These are phyloP conservation scores for Aureobasidium sp. DNA, from an alignment of 2,329 filamentous ascomycete species.

Conservation along the genomic window DNA sequence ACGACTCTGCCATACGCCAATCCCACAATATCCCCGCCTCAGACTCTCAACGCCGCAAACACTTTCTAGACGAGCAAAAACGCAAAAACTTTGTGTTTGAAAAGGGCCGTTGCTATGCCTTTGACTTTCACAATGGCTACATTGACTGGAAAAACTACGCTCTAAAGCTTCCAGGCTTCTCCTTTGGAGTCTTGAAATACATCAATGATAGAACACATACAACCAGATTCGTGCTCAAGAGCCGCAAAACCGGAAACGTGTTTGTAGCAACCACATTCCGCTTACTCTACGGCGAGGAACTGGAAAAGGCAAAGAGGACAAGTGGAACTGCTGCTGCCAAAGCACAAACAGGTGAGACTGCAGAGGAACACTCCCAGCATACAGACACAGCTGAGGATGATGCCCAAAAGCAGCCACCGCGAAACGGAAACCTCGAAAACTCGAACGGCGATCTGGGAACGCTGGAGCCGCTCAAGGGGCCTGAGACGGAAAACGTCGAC, in stretches of 20 bases:
- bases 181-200: slow-evolving; percentile 39
- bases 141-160: slow-evolving; percentile 42
- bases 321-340: background rate
- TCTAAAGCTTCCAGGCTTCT: slow-evolving; percentile 40
- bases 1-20: slow-evolving; percentile 30
- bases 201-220: slow-evolving; percentile 41
- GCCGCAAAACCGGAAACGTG: slow-evolving; percentile 35
- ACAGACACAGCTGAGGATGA: background rate
- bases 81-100: slow-evolving; percentile 37
- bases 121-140: slow-evolving; percentile 44
- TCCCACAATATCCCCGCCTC: slow-evolving; percentile 31
- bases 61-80: slow-evolving; percentile 33
- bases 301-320: slow-evolving; percentile 26
- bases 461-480: background rate
- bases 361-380: background rate
- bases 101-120: slow-evolving; percentile 37
- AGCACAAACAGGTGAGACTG: background rate
- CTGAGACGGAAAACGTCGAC: background rate
- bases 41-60: slow-evolving; percentile 39
- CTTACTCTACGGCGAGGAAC: slow-evolving; percentile 38
- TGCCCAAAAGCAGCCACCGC: background rate
- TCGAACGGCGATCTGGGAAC: background rate
- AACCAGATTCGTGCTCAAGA: slow-evolving; percentile 41
- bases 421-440: slow-evolving; percentile 5
- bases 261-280: slow-evolving; percentile 41